Base-by-base conservation (phyloP, 768 basidiomycete genomes). In the Tulasnella sp. region DNA sequence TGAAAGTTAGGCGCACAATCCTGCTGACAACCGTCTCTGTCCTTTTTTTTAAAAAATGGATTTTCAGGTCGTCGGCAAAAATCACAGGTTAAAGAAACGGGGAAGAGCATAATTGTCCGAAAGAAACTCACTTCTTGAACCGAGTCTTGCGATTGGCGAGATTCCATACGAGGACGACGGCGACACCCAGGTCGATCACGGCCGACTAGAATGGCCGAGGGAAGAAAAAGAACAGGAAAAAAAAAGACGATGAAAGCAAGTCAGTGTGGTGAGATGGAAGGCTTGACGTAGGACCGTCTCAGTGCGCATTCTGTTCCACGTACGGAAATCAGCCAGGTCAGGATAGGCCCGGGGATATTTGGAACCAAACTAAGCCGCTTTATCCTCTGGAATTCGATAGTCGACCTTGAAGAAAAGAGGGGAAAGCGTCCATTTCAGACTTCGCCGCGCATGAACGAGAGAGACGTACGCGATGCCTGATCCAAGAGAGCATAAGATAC, bases 11-110 rank as follows among this genome's bases (percentile, higher is more conserved):
- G 4, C 57, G 57, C 25, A 59, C 49, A 31, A 59, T 48, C 8
- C 48, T 46, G 25, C 27, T 42, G 21, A 59, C 46, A 29, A 59
- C 57, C n/a, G 57, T 59, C 43, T 59, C 57, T 17, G 57, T 59
- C 46, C 57, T 59, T 27, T 27, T 17, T n/a, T 2, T n/a, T 31
- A 41, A 48, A 46, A n/a, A 27, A 3, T n/a, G n/a, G n/a, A n/a
- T n/a, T 57, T 25, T 22, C 12, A 21, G 3, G 7, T 4, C n/a
- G 3, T 3, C 7, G 24, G 19, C 5, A 42, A 22, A 38, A 15
- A 30, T 2, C 2, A 11, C n/a, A 45, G 21, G n/a, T 21, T 4
- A 25, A 1, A 4, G 7, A 12, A 17, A 30, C n/a, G 25, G 22
- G 1, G 42, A 4, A n/a, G 1, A 12, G 15, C 15, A 21, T 38